Conservation (phyloP, 108 stramenopile genomes). For the Cyclostephanos tholiformis region DNA sequence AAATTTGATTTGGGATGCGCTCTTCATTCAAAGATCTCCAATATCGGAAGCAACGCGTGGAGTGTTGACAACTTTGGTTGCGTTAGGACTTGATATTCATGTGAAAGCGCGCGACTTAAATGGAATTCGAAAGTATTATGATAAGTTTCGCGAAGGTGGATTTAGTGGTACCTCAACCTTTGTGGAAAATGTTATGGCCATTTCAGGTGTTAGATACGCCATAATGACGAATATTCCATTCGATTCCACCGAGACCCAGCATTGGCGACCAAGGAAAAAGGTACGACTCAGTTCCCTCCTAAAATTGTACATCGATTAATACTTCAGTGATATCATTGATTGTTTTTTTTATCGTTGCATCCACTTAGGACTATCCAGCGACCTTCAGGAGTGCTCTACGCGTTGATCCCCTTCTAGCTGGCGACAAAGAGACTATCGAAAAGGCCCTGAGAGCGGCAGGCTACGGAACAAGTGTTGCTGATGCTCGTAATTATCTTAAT, state of each 20-base stretch:
- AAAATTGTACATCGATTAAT: slow-evolving; percentile 1
- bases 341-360: not conserved
- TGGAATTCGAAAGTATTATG: slow-evolving; percentile 67
- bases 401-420: slow-evolving; percentile 88
- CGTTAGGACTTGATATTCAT: slow-evolving; percentile 59
- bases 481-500: slow-evolving; percentile 75
- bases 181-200: slow-evolving; percentile 55
- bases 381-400: slow-evolving; percentile 83
- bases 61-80: slow-evolving; percentile 72
- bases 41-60: slow-evolving; percentile 89
- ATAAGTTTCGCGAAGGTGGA: slow-evolving; percentile 53
- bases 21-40: slow-evolving; percentile 81
- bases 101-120: slow-evolving; percentile 63
- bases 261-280: slow-evolving; percentile 74
- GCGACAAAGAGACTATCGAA: slow-evolving; percentile 65
- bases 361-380: slow-evolving; percentile 46
- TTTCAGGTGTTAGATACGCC: slow-evolving; percentile 76
- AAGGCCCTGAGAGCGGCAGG: slow-evolving; percentile 66
- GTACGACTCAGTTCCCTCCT: slow-evolving; percentile 9
- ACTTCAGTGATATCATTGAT: not conserved
- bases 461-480: slow-evolving; percentile 65
- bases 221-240: slow-evolving; percentile 96
- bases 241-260: slow-evolving; percentile 74
- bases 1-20: slow-evolving; percentile 79
- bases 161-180: slow-evolving; percentile 57